Evolutionary conservation across 768 basidiomycete genomes (phyloP), one percentile per base, ranked within the genome.

Genomic region (Kwoniella mangroviensis): DNA sequence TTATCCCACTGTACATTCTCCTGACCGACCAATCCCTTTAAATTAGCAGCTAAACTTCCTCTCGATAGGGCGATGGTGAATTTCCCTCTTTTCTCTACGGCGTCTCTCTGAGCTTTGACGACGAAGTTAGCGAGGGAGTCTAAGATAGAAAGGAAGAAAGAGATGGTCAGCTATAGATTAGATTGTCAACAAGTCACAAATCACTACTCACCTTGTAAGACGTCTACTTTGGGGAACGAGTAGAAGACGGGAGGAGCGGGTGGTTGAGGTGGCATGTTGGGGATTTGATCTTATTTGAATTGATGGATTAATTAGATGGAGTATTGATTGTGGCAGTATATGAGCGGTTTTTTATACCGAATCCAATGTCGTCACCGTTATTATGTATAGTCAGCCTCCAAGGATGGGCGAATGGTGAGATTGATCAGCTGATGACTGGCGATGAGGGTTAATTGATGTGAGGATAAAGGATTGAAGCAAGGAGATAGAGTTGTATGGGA

Each of bases 31-130:
- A 97, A 89, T 5, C 88, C 90, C 45, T 84, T 85, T 78, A 99
- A 88, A 84, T 91, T 83, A 65, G 84, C 82, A 24, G 96, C 94
- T 51, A 98, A 87, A 2, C 91, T 92, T 12, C 97, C 96, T 24
- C 97, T 94, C 4, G 94, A 96, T 78, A 98, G 85, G 65, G 96
- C 97, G 80, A 99, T 80, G 61, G 93, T 91, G 86, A 99, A 99
- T 73, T 89, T 89, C 79, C 91, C 92, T 84, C 93, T 90, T 86
- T 92, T 95, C 79, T 91, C 89, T 75, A 98, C 86, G 40, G 95
- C 88, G 43, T 98, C 94, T 73, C 88, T 90, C 86, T 98, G 97
- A 0, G 92, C 92, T 74, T 91, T 92, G 75, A 92, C 74, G 54
- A 98, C 88, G 82, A 95, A 98, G 55, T 86, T 83, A 0, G 94